Evolutionary conservation across 225 moss, liverwort and hornwort species (phyloP).

Genomic region (Rhytidiadelphus loreus): DNA sequence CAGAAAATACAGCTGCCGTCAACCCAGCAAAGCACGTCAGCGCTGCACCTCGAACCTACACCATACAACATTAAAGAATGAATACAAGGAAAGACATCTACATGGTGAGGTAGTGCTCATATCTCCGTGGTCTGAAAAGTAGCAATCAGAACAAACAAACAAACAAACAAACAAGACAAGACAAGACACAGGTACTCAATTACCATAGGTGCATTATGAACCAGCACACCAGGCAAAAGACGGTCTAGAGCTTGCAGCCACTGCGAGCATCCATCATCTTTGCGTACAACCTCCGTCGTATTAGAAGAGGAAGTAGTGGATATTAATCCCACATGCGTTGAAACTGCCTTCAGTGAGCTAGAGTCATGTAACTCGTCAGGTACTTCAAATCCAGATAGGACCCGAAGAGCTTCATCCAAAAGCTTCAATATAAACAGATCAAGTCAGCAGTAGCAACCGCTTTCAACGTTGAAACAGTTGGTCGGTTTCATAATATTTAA

Average conservation of each 20-base stretch:
- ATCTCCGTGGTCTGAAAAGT: background rate
- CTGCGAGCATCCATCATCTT: constrained; percentile 37
- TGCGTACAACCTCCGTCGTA: constrained; percentile 13
- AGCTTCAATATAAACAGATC: constrained; percentile 40
- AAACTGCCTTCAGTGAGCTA: constrained; percentile 39
- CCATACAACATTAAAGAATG: background rate
- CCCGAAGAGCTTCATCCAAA: constrained; percentile 88
- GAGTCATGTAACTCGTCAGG: constrained; percentile 63
- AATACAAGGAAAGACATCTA: background rate
- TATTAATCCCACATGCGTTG: constrained; percentile 31
- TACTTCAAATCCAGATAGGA: constrained; percentile 64
- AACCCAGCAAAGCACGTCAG: constrained; percentile 95
- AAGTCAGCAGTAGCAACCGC: constrained; percentile 1
- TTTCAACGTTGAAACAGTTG: background rate
- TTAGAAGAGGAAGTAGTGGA: constrained; percentile 3
- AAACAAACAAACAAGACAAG: background rate
- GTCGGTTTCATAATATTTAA: background rate
- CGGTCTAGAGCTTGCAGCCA: constrained; percentile 70
- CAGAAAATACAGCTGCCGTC: constrained; percentile 56
- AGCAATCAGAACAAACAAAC: background rate
- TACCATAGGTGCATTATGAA: constrained; percentile 82
- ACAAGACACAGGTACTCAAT: background rate
- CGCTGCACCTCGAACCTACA: constrained; percentile 89
- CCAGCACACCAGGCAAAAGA: constrained; percentile 55
- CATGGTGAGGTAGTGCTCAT: background rate